phyloP scores from a whole-genome alignment of 177 flowering plant species.

The Telopea speciosissima region DNA sequence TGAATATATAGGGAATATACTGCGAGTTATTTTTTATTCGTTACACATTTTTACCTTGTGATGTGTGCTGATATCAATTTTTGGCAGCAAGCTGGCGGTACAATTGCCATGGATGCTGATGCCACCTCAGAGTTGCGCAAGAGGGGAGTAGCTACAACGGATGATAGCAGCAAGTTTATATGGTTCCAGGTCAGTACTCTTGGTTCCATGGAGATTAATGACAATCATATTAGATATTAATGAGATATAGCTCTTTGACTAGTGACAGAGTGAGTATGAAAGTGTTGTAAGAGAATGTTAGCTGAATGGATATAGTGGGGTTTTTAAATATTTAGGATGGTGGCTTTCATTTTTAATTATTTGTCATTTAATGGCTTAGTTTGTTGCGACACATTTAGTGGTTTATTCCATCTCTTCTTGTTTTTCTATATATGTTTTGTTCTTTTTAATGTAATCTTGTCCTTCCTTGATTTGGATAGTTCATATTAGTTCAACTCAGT shows the following conservation, averaged over 20 bases:
- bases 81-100: constrained; percentile 72
- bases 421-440: not conserved
- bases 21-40: too few relatives aligned
- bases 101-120: constrained; percentile 89
- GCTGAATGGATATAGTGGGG: too few relatives aligned
- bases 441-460: not conserved
- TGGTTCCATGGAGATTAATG: too few relatives aligned
- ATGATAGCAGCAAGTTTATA: constrained; percentile 69
- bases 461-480: not conserved
- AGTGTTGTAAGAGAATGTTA: too few relatives aligned
- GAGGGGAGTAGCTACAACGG: constrained; percentile 60
- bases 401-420: not conserved
- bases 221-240: too few relatives aligned
- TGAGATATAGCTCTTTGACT: too few relatives aligned
- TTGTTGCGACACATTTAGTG: not conserved
- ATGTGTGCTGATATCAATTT: constrained; percentile 6
- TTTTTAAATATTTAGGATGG: too few relatives aligned
- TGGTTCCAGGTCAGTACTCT: constrained; percentile 66
- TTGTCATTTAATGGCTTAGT: too few relatives aligned
- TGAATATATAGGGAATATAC: too few relatives aligned
- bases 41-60: not conserved
- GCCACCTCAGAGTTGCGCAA: constrained; percentile 78
- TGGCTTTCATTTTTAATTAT: too few relatives aligned
- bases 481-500: not conserved
- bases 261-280: too few relatives aligned